Evolutionary conservation across 345 rosid species (phyloP).

Genomic region (Arabidopsis suecica): DNA sequence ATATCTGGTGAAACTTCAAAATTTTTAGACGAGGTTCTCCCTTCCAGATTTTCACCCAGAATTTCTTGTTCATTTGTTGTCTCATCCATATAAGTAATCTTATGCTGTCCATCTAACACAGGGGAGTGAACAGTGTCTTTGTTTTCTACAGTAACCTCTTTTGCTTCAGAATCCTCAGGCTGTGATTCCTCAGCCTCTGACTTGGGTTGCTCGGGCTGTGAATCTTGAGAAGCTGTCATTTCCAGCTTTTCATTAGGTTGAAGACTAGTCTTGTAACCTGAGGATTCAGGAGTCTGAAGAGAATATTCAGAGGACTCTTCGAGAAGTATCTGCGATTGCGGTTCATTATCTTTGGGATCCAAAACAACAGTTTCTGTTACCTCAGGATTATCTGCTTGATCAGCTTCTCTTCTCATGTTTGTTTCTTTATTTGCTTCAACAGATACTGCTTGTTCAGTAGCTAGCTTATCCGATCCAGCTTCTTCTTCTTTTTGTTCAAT

Average conservation of each 20-base stretch:
- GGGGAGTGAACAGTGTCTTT: conserved; percentile 40
- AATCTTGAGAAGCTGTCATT: conserved; percentile 45
- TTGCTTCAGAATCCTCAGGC: conserved; percentile 49
- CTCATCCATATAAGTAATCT: conserved; percentile 50
- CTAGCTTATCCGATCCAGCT: conserved; percentile 21
- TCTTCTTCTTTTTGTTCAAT: conserved; percentile 55
- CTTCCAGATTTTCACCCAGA: conserved; percentile 48
- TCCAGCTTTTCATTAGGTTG: conserved; percentile 51
- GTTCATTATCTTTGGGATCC: conserved; percentile 52
- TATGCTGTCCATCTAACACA: conserved; percentile 46
- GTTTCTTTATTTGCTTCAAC: conserved; percentile 50
- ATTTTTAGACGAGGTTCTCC: conserved; percentile 46
- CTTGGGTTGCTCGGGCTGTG: conserved; percentile 49
- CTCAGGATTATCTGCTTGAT: conserved; percentile 45
- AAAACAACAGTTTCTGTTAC: conserved; percentile 43
- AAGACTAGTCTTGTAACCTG: conserved; percentile 45
- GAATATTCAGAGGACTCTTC: conserved; percentile 51
- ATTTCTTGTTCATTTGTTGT: conserved; percentile 45
- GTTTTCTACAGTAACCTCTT: conserved; percentile 41
- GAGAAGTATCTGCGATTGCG: conserved; percentile 45
- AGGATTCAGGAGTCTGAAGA: conserved; percentile 43
- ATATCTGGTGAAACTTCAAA: conserved; percentile 51
- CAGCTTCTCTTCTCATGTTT: conserved; percentile 44
- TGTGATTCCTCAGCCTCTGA: conserved; percentile 51
- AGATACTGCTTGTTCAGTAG: conserved; percentile 37